Evolutionary conservation across 768 basidiomycete genomes (phyloP), one percentile per base, ranked within the genome.

Genomic region (Trametopsis cervina): DNA sequence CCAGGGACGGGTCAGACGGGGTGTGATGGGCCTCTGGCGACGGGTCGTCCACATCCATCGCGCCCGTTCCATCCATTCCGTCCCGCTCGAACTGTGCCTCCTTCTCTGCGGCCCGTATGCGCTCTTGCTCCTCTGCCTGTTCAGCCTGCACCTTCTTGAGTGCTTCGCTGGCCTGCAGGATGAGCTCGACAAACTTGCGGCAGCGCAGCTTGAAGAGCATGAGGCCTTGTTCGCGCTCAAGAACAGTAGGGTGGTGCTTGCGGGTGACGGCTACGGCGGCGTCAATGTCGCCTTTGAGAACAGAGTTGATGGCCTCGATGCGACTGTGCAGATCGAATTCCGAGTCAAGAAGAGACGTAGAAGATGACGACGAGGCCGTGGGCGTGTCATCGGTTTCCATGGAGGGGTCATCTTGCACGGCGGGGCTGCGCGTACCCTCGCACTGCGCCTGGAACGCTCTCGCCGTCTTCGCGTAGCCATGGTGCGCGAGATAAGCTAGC

Each of bases 181-280:
- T 76, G 23, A 90, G 74, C 63, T 93, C 90, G 39, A 93, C 81
- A 57, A 93, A 90, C 64, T 85, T 88, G 57, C 89, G 76, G 66
- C 89, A 89, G 21, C 83, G 77, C 56, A 94, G 65, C 63, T 86
- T 88, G 71, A 92, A 87, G n/a, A 77, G 65, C 66, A 92, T 75
- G 13, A 88, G 67, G 7, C 83, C 82, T 33, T 76, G 74, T 46
- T 89, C 83, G 22, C 76, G 76, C 49, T 75, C 76, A 20, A 93
- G 68, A 4, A 84, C 87, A 3, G 65, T 57, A 0, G 87, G 82
- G 60, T 83, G 81, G 49, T 82, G 71, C 44, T 60, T 65, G 51
- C 67, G 66, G 5, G 80, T 76, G 47, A 80, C 73, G 4, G 67
- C 58, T 23, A 92, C 68, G 21, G 86, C 87, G 4, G 69, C 66